Base-by-base conservation (phyloP, 495 filamentous ascomycete species). In the Copromyces sp. region DNA sequence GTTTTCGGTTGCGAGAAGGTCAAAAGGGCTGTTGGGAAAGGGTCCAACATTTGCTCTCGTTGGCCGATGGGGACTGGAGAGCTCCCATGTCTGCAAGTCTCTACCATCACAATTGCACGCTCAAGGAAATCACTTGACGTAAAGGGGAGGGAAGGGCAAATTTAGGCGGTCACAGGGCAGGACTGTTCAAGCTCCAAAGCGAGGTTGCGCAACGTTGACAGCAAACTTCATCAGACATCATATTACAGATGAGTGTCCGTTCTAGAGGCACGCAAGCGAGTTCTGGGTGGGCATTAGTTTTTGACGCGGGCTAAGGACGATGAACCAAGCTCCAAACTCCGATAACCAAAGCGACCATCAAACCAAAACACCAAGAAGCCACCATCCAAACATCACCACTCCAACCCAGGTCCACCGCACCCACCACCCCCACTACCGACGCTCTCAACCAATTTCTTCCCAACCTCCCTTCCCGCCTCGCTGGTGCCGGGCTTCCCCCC, bases 361-460 rank as follows among this genome's bases (percentile, higher is more conserved):
- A 59, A 4, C 53, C 14, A 14, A 32, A 59, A 35, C 53, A 35
- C 12, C 53, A 32, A 32, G 11, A 61, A 35, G 0, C 53, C 53
- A 61, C 24, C 4, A 4, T 9, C 9, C 8, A n/a, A n/a, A 3
- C 7, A 35, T 61, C 6, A 61, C 53, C 53, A 61, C 29, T 61
- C 92, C 92, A 95, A 73, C 94, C 92, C 77, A 92, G 89, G 24
- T 76, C 80, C 61, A 65, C 82, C 83, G 40, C 85, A 87, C 16
- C 85, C 87, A 2, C 82, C 83, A 40, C 79, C 74, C 69, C 84
- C 84, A 65, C 72, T 76, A 71, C 53, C 53, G 17, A 83, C 82
- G 45, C 82, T 78, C 76, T 84, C 83, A 29, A 81, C 83, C 59
- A 82, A 80, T 74, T 82, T 82, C 70, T 80, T 78, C 7, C 79